Evolutionary conservation across 2,329 filamentous ascomycete genomes (phyloP), one percentile per base, ranked within the genome.

Genomic region (Furcasterigmium furcatum): DNA sequence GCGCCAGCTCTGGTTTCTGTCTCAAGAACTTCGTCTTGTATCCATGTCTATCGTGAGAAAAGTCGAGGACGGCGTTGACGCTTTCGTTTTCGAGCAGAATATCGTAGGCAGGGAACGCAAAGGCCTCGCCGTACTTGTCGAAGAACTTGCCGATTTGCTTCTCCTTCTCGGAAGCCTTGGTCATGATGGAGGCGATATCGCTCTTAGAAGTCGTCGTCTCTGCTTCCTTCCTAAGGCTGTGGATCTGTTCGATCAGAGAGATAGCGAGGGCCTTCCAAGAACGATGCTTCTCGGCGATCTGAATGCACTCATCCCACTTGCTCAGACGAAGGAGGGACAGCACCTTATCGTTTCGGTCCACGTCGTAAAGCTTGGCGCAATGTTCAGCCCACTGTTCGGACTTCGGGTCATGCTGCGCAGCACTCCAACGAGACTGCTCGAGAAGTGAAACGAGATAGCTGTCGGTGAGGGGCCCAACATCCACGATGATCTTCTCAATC

Each of bases 11-110:
- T 0, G 83, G 79, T 52, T 84, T 80, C 45, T 80, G 84, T 35
- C 88, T 82, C 40, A 99, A 74, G 57, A 91, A 99, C 43, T 76
- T 75, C 1, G 90, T 95, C 45, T 95, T 79, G 57, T 83, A 85
- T n/a, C 71, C 70, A 42, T 79, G 69, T 53, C 83, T 82, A 57
- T 91, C 87, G 46, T 82, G 70, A 21, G 84, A 74, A 48, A 88
- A 88, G 55, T 84, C 77, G 44, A 99, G 75, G 22, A 96, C 74
- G 2, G 79, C 74, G 53, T 82, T 75, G 36, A 88, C 74, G 38
- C 86, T 79, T 45, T 80, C 79, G 55, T 80, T 77, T 27, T 79
- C 73, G 44, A 96, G 84, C 45, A 92, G 76, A 51, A 85, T 84
- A 46, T 88, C 80, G 63, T 95, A 97, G 50, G 90, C 87, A 1